Evolutionary conservation across 2,329 filamentous ascomycete species (phyloP).

Genomic region (Aspergillus alliaceus): DNA sequence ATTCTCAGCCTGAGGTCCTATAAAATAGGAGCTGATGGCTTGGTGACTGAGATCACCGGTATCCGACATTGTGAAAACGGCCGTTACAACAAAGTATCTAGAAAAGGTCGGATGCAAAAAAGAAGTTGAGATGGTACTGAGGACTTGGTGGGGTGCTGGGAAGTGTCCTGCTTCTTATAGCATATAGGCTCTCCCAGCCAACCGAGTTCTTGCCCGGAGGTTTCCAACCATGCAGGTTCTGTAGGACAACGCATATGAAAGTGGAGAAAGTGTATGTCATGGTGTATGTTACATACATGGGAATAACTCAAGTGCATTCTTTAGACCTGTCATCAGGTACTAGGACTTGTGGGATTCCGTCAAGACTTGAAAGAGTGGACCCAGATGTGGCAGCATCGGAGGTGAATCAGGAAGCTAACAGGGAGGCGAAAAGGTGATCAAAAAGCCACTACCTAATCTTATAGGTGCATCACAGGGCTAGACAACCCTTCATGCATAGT

Average conservation of each 20-base stretch:
- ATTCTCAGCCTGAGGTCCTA: constrained; percentile 27
- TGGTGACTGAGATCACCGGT: neutral
- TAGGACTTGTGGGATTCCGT: too few relatives aligned
- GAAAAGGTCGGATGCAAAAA: neutral
- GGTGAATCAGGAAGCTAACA: too few relatives aligned
- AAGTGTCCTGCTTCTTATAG: neutral
- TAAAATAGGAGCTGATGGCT: constrained; percentile 9
- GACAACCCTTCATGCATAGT: too few relatives aligned
- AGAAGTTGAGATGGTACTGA: too few relatives aligned
- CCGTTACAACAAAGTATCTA: neutral
- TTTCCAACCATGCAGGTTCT: neutral
- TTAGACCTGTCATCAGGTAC: too few relatives aligned
- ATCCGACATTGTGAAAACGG: neutral
- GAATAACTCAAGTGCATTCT: too few relatives aligned
- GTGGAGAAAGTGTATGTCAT: neutral
- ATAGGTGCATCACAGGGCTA: too few relatives aligned
- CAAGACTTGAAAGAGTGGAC: too few relatives aligned
- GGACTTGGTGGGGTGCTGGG: neutral
- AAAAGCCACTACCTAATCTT: too few relatives aligned
- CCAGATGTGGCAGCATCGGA: too few relatives aligned
- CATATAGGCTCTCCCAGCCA: neutral
- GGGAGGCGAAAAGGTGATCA: too few relatives aligned
- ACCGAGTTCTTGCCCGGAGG: neutral
- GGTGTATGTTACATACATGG: too few relatives aligned
- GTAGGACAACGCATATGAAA: neutral